A percentile compares a stretch with the other conserved stretches of the same genome.
phyloP scores from a whole-genome alignment of 345 rosid species.

The Camelina sativa region DNA sequence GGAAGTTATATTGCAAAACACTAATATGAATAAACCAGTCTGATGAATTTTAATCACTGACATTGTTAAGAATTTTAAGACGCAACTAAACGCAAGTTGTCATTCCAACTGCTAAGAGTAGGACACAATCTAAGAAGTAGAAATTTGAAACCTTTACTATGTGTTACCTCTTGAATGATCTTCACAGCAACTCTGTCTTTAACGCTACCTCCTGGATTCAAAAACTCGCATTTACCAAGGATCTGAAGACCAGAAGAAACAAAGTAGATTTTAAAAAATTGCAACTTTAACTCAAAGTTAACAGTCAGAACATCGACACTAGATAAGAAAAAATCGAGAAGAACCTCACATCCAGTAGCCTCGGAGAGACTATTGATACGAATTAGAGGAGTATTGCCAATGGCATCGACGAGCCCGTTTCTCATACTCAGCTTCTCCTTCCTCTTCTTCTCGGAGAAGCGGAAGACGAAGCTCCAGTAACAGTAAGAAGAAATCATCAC shows the following conservation, averaged over 20 bases:
- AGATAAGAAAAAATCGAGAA: slow-evolving; percentile 24
- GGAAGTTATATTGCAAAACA: neutral
- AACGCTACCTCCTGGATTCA: slow-evolving; percentile 98
- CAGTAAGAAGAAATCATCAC: slow-evolving; percentile 57
- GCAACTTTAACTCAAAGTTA: neutral
- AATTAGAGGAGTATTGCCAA: slow-evolving; percentile 90
- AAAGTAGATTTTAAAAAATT: neutral
- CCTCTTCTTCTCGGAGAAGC: slow-evolving; percentile 44
- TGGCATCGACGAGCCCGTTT: slow-evolving; percentile 66
- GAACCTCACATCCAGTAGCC: slow-evolving; percentile 93
- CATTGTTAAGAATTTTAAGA: neutral
- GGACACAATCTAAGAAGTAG: neutral
- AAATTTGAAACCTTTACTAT: slow-evolving; percentile 21
- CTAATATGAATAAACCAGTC: neutral
- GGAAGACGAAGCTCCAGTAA: slow-evolving; percentile 41
- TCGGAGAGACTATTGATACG: slow-evolving; percentile 91
- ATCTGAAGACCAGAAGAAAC: slow-evolving; percentile 56
- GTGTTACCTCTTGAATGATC: slow-evolving; percentile 79
- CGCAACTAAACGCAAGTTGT: neutral
- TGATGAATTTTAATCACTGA: neutral
- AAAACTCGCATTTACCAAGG: slow-evolving; percentile 91
- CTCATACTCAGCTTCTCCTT: slow-evolving; percentile 47
- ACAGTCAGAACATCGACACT: neutral
- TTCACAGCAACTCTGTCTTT: slow-evolving; percentile 91
- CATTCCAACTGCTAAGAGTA: neutral